Conservation (phyloP, 805 yeast species). For the Tetrapisispora phaffii region DNA sequence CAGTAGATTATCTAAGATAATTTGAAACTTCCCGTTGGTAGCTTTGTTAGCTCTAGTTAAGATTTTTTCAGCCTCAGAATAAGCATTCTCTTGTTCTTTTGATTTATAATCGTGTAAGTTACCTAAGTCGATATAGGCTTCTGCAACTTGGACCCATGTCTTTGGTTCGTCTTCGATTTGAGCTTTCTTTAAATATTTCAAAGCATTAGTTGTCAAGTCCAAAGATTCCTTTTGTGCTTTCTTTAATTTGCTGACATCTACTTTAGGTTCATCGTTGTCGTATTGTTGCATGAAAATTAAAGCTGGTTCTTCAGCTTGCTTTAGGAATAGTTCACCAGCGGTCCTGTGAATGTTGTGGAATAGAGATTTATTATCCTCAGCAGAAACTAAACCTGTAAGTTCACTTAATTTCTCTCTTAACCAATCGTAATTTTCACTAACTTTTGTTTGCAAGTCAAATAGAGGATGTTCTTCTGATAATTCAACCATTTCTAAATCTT, state of each 20-base stretch:
- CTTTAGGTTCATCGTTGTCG: conserved; percentile 30
- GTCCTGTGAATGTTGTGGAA: conserved; percentile 37
- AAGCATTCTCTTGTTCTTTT: conserved; percentile 55
- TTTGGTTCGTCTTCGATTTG: conserved; percentile 68
- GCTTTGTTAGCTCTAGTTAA: conserved; percentile 68
- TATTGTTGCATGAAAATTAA: conserved; percentile 48
- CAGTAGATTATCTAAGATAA: conserved; percentile 47
- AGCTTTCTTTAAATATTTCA: conserved; percentile 46
- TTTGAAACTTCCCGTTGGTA: conserved; percentile 64
- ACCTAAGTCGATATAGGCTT: conserved; percentile 71
- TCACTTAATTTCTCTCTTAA: conserved; percentile 25
- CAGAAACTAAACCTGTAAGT: conserved; percentile 10
- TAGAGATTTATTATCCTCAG: conserved; percentile 18
- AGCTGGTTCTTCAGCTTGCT: conserved; percentile 56
- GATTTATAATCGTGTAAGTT: conserved; percentile 60
- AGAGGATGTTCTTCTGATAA: conserved; percentile 49
- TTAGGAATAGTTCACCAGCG: conserved; percentile 53
- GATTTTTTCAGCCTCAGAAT: conserved; percentile 58
- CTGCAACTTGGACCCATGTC: conserved; percentile 77
- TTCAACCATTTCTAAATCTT: conserved; percentile 27
- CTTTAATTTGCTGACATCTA: conserved; percentile 19
- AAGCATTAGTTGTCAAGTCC: conserved; percentile 41
- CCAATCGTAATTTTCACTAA: conserved; percentile 44
- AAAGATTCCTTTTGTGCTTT: conserved; percentile 44
- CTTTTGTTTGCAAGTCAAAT: conserved; percentile 28